phyloP scores from a whole-genome alignment of 2,329 filamentous ascomycete genomes.

The Penicillium sp. region DNA sequence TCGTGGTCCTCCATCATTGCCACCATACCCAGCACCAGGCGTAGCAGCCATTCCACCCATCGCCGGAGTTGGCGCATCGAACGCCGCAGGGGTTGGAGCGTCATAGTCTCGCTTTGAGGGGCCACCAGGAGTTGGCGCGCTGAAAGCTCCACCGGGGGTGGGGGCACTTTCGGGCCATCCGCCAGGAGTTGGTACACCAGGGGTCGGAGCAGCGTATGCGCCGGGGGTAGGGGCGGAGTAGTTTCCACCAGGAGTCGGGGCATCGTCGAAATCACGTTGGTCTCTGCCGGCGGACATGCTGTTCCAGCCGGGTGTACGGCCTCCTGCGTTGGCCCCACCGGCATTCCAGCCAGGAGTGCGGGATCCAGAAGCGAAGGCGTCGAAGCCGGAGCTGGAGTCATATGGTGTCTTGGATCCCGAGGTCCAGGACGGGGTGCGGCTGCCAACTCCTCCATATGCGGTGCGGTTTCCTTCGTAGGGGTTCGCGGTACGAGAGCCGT shows the following conservation, averaged over 20 bases:
- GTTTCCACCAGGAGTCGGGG: conserved; percentile 67
- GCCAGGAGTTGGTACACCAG: conserved; percentile 57
- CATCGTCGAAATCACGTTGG: conserved; percentile 59
- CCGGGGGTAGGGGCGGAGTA: conserved; percentile 68
- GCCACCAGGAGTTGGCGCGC: conserved; percentile 45
- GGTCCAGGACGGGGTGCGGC: conserved; percentile 74
- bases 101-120: conserved; percentile 28
- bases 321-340: conserved; percentile 53
- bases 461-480: conserved; percentile 71
- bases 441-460: conserved; percentile 64
- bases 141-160: conserved; percentile 46
- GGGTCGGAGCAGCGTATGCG: conserved; percentile 62
- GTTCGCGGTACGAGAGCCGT: conserved; percentile 52
- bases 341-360: conserved; percentile 72
- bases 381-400: conserved; percentile 65
- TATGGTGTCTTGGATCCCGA: conserved; percentile 71
- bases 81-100: conserved; percentile 24
- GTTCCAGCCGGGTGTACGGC: conserved; percentile 47
- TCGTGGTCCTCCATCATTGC: conserved; percentile 43
- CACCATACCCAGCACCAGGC: conserved; percentile 38
- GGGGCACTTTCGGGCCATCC: conserved; percentile 47
- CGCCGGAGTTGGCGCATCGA: conserved; percentile 52
- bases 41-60: conserved; percentile 39
- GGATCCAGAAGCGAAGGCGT: conserved; percentile 65
- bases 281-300: conserved; percentile 26